Evolutionary conservation across 1,139 yeast genomes (phyloP), one percentile per base, ranked within the genome.

Genomic region (Blastobotrys persicus): DNA sequence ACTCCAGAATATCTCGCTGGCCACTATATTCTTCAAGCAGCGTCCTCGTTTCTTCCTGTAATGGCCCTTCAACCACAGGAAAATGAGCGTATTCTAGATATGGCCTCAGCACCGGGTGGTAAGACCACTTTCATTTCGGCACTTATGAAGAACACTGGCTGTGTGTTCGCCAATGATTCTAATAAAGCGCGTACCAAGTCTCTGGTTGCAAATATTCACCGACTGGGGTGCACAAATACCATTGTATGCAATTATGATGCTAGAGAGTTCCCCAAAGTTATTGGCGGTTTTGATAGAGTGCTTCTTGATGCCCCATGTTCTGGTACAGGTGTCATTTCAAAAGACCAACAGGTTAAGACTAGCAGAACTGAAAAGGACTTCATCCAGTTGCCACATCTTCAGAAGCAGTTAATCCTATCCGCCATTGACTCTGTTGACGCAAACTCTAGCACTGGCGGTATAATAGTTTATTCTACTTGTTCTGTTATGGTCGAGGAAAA

Each of bases 101-200:
- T 94, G 98, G 98, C 99, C 39, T 95, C 98, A 52, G 98, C 99
- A 17, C 99, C 99, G 58, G 99, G 99, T 74, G 99, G 99, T 71
- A 94, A 94, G 67, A 89, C 98, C 9, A 92, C 99, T 1, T 92
- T 89, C 66, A 83, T 94, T 51, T 83, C 96, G 39, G 98, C 98
- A 0, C 73, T 91, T 71, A 92, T 92, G 98, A 94, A 94, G 67
- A 94, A 92, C 69, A 92, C 98, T 2, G 99, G 99, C 33, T 84
- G 95, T 68, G 86, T 94, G 14, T 91, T 94, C 67, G 99, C 99
- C 49, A 94, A 94, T 69, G 99, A 94, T 73, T 86, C 95, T 53
- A 91, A 88, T 74, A 92, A 91, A 69, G 88, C 95, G 26, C 84
- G 99, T 74, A 91, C 98, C 44, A 92, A 92, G 74, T 87, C 96